Conservation (phyloP, 371 early-diverging fungal species). For the Apophysomyces ossiformis region DNA sequence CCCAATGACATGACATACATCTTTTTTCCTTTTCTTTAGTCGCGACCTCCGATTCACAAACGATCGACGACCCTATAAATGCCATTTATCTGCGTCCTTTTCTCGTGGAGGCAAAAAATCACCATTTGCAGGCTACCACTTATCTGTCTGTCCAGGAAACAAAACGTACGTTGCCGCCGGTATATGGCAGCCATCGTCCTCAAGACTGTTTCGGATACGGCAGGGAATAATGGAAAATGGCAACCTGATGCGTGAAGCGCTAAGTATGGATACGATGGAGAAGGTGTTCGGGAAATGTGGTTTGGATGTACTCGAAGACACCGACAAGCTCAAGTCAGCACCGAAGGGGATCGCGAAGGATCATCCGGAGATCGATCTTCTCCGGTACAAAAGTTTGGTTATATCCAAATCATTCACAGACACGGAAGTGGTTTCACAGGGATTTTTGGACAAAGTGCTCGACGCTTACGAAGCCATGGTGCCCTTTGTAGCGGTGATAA, state of each 20-base stretch:
- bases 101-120: constrained; percentile 58
- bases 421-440: constrained; percentile 48
- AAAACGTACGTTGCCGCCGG: constrained; percentile 50
- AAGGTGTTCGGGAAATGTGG: constrained; percentile 52
- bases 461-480: constrained; percentile 56
- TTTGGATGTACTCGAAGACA: constrained; percentile 32
- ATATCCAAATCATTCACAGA: constrained; percentile 49
- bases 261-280: constrained; percentile 48
- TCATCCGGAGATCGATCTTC: constrained; percentile 55
- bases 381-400: constrained; percentile 52
- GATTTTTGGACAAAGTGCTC: constrained; percentile 48
- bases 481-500: constrained; percentile 59
- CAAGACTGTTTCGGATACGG: constrained; percentile 40
- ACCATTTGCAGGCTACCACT: constrained; percentile 52
- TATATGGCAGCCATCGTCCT: constrained; percentile 48
- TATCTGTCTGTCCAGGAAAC: constrained; percentile 45
- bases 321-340: constrained; percentile 45
- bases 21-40: constrained; percentile 22
- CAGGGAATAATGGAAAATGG: constrained; percentile 47
- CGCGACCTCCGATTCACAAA: constrained; percentile 66
- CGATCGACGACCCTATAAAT: constrained; percentile 61
- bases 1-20: not conserved
- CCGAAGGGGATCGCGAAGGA: constrained; percentile 53
- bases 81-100: constrained; percentile 47
- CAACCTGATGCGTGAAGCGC: constrained; percentile 43